Conservation (phyloP, 108 stramenopile species). For the Fragilariopsis cylindrus region DNA sequence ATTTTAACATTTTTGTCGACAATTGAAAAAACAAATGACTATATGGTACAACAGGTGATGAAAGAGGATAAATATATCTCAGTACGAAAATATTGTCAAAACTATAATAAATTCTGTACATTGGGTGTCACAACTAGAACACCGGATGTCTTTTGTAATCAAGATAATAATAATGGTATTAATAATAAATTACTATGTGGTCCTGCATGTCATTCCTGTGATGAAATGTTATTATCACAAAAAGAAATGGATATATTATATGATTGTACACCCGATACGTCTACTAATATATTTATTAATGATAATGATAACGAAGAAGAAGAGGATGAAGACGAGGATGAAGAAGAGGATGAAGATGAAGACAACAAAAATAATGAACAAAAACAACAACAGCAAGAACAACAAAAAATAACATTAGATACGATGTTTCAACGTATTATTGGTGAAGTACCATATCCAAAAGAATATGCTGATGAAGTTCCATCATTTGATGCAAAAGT, state of each 20-base stretch:
- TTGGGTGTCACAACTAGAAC: not conserved
- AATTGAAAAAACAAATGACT: not conserved
- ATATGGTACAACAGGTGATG: not conserved
- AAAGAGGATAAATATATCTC: not conserved
- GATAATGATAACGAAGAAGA: not conserved
- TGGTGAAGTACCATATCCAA: not conserved
- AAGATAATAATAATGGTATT: not conserved
- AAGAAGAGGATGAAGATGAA: not conserved
- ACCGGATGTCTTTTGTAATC: not conserved
- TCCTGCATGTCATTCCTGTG: not conserved
- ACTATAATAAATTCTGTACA: not conserved
- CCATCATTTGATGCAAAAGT: not conserved
- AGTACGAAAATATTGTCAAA: not conserved
- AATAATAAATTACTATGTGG: not conserved
- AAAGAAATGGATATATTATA: not conserved
- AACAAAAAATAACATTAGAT: constrained; percentile 13
- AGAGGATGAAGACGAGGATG: not conserved
- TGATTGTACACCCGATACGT: not conserved
- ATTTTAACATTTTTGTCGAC: not conserved
- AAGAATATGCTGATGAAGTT: not conserved
- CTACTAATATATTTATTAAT: not conserved
- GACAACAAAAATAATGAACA: not conserved
- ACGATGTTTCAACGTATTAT: constrained; percentile 4
- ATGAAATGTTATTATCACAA: not conserved
- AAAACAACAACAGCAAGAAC: constrained; percentile 28